These are phyloP conservation scores for Rhododendron kiyosumense DNA, from an alignment of 148 eudicot genomes.

Conservation along the genomic window DNA sequence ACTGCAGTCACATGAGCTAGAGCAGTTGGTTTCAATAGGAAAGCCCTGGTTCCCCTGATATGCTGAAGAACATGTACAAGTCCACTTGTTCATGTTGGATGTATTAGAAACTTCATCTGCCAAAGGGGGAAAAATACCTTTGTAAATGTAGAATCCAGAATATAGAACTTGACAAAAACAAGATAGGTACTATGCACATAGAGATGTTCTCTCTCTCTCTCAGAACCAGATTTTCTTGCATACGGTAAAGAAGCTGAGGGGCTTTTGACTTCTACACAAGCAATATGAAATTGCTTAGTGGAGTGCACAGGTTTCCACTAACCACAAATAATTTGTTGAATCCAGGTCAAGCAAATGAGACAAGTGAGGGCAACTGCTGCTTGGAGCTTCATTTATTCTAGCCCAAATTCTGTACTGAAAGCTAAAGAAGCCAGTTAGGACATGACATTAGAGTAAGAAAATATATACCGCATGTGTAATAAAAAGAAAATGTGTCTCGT, in stretches of 20 bases:
- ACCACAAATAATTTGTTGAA: conserved; percentile 55
- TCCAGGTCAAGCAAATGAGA: conserved; percentile 34
- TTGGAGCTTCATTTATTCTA: conserved; percentile 44
- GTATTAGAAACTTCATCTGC: conserved; percentile 45
- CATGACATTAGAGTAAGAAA: background rate
- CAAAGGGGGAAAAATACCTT: conserved; percentile 7
- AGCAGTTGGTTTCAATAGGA: conserved; percentile 44
- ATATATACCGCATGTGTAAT: background rate
- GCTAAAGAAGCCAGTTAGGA: conserved; percentile 7
- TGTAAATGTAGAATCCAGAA: background rate
- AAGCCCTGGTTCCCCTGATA: conserved; percentile 33
- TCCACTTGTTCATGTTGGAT: conserved; percentile 47
- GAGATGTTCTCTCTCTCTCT: background rate
- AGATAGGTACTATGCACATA: background rate
- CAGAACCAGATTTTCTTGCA: background rate
- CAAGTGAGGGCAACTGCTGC: conserved; percentile 31
- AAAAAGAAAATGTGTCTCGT: background rate
- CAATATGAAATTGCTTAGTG: background rate
- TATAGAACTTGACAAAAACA: background rate
- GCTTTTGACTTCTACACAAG: background rate
- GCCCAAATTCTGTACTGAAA: conserved; percentile 13
- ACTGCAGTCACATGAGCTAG: conserved; percentile 71
- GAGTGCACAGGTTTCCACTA: conserved; percentile 20
- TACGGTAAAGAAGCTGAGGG: background rate
- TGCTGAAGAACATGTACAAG: conserved; percentile 58